Percentiles rank a stretch among this genome's conserved stretches.
Conservation (phyloP, 257 asterid species). For the Solanum raphanifolium region DNA sequence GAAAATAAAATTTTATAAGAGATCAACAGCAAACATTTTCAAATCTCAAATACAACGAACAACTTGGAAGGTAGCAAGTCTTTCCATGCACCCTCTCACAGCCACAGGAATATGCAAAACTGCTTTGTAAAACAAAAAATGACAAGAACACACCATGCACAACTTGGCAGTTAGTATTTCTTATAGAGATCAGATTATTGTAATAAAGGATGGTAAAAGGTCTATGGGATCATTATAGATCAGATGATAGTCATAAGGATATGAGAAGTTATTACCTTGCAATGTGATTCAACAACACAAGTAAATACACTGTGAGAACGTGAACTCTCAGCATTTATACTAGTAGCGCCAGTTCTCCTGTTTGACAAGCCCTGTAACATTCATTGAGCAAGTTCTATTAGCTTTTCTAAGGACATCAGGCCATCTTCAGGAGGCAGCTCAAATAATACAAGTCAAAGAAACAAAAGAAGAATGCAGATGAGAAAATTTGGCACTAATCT, state of each 20-base stretch:
- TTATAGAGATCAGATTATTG: not conserved
- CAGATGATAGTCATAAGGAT: not conserved
- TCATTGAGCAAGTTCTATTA: not conserved
- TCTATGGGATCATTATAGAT: not conserved
- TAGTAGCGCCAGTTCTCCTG: conserved; percentile 86
- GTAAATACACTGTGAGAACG: conserved; percentile 98
- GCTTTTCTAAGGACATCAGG: not conserved
- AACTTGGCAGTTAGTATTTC: not conserved
- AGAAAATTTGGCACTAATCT: not conserved
- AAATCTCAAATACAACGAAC: not conserved
- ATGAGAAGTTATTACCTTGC: conserved; percentile 54
- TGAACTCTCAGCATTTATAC: conserved; percentile 94
- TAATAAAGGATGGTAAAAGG: not conserved
- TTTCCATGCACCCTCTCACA: not conserved
- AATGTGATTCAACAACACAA: conserved; percentile 92
- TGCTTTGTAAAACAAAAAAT: not conserved
- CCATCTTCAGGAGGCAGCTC: not conserved
- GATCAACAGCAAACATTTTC: not conserved
- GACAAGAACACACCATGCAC: not conserved
- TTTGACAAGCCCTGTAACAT: conserved; percentile 76
- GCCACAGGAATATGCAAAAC: not conserved
- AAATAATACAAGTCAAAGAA: not conserved
- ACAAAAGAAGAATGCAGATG: not conserved
- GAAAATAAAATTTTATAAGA: conserved; percentile 13
- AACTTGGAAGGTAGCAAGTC: not conserved